phyloP scores from a whole-genome alignment of 2,329 filamentous ascomycete species.

The Ceratocystis lukuohia region DNA sequence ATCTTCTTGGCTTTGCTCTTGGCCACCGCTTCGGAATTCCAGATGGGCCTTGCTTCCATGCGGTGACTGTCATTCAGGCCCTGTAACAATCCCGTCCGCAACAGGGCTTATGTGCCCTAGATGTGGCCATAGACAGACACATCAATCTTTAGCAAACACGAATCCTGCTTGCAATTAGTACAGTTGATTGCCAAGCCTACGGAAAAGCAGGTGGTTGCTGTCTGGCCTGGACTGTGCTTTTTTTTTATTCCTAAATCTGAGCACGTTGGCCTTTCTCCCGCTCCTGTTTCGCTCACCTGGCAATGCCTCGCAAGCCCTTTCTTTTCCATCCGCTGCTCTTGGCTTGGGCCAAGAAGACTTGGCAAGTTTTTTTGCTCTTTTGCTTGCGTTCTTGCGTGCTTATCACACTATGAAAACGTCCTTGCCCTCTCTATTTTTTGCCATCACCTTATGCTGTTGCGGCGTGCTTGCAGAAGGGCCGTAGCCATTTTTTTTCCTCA shows the following conservation, averaged over 20 bases:
- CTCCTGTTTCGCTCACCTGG: background rate
- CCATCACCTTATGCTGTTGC: background rate
- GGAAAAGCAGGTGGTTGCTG: background rate
- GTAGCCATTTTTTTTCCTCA: background rate
- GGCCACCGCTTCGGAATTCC: background rate
- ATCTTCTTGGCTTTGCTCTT: background rate
- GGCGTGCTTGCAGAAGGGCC: background rate
- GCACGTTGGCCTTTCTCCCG: conserved; percentile 1
- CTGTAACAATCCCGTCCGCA: background rate
- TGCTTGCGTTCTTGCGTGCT: background rate
- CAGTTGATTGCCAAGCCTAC: background rate
- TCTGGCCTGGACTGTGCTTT: background rate
- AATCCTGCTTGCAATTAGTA: no score
- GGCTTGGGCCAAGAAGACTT: conserved; percentile 3
- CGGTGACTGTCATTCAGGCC: background rate
- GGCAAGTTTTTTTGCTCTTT: background rate
- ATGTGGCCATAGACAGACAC: background rate
- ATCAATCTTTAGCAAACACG: background rate
- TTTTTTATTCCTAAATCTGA: background rate
- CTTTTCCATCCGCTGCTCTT: conserved; percentile 1
- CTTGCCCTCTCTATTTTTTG: background rate
- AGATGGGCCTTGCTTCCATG: background rate
- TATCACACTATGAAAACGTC: conserved; percentile 2
- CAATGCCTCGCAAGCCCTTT: background rate
- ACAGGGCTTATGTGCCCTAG: background rate